Conservation (phyloP, 2,329 filamentous ascomycete genomes). For the Exophiala dermatitidis region DNA sequence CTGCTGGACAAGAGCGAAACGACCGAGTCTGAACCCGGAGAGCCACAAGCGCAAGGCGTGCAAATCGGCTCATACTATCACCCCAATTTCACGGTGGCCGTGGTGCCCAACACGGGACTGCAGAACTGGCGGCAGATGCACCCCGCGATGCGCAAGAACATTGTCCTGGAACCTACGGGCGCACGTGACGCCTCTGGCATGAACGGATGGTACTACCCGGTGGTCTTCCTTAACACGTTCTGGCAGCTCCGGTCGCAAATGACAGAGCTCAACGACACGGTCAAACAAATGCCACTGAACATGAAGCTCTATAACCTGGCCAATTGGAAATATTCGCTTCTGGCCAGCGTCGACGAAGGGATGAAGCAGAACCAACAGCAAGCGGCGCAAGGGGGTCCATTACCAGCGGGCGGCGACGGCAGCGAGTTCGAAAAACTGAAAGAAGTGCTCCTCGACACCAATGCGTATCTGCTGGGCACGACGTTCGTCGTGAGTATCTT, state of each 20-base stretch:
- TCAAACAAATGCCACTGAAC: slow-evolving; percentile 71
- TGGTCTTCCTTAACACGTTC: slow-evolving; percentile 90
- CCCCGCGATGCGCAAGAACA: slow-evolving; percentile 67
- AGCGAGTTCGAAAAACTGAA: slow-evolving; percentile 97
- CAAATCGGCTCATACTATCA: slow-evolving; percentile 83
- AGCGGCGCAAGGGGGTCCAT: slow-evolving; percentile 63
- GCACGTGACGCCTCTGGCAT: slow-evolving; percentile 76
- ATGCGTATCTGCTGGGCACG: slow-evolving; percentile 78
- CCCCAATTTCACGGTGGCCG: slow-evolving; percentile 82
- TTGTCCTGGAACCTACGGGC: slow-evolving; percentile 70
- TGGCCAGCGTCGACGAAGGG: slow-evolving; percentile 78
- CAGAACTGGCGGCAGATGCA: slow-evolving; percentile 60
- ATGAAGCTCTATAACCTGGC: slow-evolving; percentile 75
- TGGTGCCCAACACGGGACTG: slow-evolving; percentile 72
- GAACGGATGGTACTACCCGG: slow-evolving; percentile 88
- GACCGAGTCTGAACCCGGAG: slow-evolving; percentile 42
- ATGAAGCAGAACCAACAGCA: slow-evolving; percentile 75
- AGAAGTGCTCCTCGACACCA: slow-evolving; percentile 87
- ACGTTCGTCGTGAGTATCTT: slow-evolving; percentile 78
- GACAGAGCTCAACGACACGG: slow-evolving; percentile 83
- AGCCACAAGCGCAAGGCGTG: slow-evolving; percentile 54
- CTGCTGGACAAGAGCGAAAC: slow-evolving; percentile 53
- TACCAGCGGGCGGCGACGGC: slow-evolving; percentile 76
- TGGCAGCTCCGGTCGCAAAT: slow-evolving; percentile 93
- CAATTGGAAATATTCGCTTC: slow-evolving; percentile 83